A percentile compares a stretch with the other conserved stretches of the same genome.
Conservation (phyloP, 139 green algal genomes). For the Tetraselmis chui region DNA sequence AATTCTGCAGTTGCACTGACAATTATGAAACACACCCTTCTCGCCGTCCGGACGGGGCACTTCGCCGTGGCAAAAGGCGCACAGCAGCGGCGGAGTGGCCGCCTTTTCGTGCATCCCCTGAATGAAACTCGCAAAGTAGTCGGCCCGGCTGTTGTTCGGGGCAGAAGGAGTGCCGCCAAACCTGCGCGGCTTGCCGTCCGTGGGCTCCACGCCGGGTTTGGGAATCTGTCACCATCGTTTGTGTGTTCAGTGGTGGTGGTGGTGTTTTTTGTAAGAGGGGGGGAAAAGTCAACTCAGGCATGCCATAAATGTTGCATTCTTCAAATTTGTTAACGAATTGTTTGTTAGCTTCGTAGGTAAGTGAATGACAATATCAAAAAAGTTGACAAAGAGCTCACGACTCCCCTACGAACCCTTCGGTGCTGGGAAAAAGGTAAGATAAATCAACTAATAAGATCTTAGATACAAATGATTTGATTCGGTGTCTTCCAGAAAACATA, state of each 20-base stretch:
- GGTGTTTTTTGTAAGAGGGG: no score
- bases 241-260: no score
- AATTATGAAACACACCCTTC: neutral
- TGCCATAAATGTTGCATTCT: neutral
- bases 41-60: neutral
- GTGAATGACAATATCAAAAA: no score
- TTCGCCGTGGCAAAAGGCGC: neutral
- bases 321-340: no score
- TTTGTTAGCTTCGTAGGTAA: no score
- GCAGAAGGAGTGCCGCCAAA: neutral
- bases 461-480: no score
- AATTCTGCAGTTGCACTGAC: neutral
- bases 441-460: no score
- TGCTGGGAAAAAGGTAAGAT: no score
- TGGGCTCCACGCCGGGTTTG: neutral
- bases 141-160: neutral
- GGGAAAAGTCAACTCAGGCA: neutral
- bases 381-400: no score
- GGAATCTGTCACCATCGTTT: no score
- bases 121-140: neutral
- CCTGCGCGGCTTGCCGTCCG: neutral
- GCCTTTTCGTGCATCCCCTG: neutral
- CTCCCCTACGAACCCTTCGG: no score
- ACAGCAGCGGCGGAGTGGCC: neutral
- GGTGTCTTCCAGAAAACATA: no score